These are phyloP conservation scores for Aspergillus unguis DNA, from an alignment of 2,329 filamentous ascomycete species.

Conservation along the genomic window DNA sequence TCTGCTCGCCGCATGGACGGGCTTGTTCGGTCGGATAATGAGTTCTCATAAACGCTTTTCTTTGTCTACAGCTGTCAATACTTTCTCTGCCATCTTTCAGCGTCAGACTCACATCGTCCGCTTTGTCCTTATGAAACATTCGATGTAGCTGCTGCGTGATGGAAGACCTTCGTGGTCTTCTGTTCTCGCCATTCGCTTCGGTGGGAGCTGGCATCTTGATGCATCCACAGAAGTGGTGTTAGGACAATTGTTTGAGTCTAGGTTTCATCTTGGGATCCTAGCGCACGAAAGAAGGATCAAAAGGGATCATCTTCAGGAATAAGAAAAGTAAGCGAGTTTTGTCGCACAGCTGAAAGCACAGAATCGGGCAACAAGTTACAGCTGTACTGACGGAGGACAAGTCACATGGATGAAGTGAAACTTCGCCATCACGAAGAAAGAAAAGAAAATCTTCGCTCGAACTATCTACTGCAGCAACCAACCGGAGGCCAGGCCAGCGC, in stretches of 20 bases:
- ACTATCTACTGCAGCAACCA: not conserved
- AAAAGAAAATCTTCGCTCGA: not conserved
- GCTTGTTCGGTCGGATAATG: not conserved
- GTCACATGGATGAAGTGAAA: slow-evolving; percentile 11
- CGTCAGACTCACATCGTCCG: slow-evolving; percentile 15
- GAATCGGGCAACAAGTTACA: slow-evolving; percentile 1
- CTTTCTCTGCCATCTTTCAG: slow-evolving; percentile 5
- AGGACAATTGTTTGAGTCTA: no score
- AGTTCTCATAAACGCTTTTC: not conserved
- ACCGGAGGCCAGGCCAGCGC: slow-evolving; percentile 2
- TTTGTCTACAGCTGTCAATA: not conserved
- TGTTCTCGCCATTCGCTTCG: slow-evolving; percentile 7
- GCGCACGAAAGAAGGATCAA: not conserved
- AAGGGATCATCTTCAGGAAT: no score
- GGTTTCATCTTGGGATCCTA: no score
- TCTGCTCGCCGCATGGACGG: not conserved
- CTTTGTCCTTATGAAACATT: slow-evolving; percentile 19
- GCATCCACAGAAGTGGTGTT: not conserved
- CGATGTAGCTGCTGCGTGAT: slow-evolving; percentile 23
- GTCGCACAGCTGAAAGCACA: not conserved
- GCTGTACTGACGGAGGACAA: slow-evolving; percentile 3
- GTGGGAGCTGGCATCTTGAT: slow-evolving; percentile 12
- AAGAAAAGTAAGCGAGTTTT: not conserved
- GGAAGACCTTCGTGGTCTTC: slow-evolving; percentile 20
- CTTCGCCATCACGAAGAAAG: not conserved